Base-by-base conservation (phyloP, 2,329 filamentous ascomycete genomes). In the Thielaviopsis ethacetica region DNA sequence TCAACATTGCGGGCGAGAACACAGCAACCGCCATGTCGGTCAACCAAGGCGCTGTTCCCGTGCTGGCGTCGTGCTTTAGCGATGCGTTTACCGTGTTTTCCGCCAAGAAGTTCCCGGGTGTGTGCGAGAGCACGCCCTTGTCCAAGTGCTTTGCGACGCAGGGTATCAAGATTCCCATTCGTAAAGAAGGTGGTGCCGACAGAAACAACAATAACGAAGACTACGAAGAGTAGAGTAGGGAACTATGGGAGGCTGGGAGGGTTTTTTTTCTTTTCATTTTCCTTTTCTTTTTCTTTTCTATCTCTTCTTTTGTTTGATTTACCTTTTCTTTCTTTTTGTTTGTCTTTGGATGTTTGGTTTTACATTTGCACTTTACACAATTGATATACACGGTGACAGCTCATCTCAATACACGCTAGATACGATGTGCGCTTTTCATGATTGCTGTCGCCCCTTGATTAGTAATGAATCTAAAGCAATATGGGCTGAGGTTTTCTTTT, bases 81-180 rank as follows among this genome's bases (percentile, higher is more conserved):
- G 86, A 95, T 4, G 79, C 83, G 2, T 97, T 98, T 75, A 88
- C 89, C 58, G 93, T 98, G 30, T 97, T 86, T 72, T 95, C 88
- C 2, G 93, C 93, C 54, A 98, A 98, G 78, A 96, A 96, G 67
- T 98, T 98, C 71, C 93, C 93, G 0, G 93, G 93, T 49, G 93
- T 98, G 1, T 95, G 95, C 60, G 91, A 97, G 69, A 94, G 87
- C 70, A 98, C 93, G 0, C 73, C 83, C 3, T 74, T 97, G 19
- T 96, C 91, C 77, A 95, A 94, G 71, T 88, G 83, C 62, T 97
- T 98, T 72, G 91, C 93, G 3, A 78, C 81, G 1, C 93, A 98
- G 67, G 93, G 93, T 24, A 95, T 95, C 72, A 96, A 96, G 72
- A 96, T 97, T 24, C 91, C 91, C 0, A 96, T 97, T 58, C 77